Evolutionary conservation across 768 basidiomycete genomes (phyloP), one percentile per base, ranked within the genome.

Genomic region (Boletus speciosus): DNA sequence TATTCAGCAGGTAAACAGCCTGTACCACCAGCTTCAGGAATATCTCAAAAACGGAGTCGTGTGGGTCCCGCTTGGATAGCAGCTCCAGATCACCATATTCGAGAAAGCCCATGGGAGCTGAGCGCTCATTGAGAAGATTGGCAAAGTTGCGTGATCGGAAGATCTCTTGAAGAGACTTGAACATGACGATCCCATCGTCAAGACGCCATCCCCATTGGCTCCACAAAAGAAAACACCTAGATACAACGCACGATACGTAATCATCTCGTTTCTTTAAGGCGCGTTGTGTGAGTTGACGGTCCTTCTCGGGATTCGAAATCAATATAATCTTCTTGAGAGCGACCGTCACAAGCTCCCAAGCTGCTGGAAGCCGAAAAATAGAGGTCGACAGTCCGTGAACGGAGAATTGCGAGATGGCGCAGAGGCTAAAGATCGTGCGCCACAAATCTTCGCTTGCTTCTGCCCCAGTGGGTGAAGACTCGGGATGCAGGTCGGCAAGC

Each of bases 21-120:
- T 82, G 81, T n/a, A 86, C 81, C 34, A 94, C 76, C 51, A 97
- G 76, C 66, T 93, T 92, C 42, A 96, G 75, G 64, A 93, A 90
- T 6, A 90, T 66, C n/a, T 81, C 78, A 63, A 88, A 94, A 1
- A 88, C 81, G 2, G 87, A 83, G 61, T 96, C 94, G 16, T 69
- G 67, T 16, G 71, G 68, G 27, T 83, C 77, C 47, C 76, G 74
- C 19, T 74, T 68, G 16, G 74, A 74, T 6, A 91, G 76, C 11
- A 84, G 70, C 3, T 71, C 69, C 64, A 83, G 73, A 59, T 90
- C 76, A 42, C 76, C 73, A 6, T 79, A 59, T 43, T 79, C 74
- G 59, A 91, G 75, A 70, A 93, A 97, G 19, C 72, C 70, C 19
- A 93, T 90, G 61, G 86, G 91, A 56, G 87, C 86, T 36, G 79